Conservation (phyloP, 331 rosid species). For the Saraca asoca region DNA sequence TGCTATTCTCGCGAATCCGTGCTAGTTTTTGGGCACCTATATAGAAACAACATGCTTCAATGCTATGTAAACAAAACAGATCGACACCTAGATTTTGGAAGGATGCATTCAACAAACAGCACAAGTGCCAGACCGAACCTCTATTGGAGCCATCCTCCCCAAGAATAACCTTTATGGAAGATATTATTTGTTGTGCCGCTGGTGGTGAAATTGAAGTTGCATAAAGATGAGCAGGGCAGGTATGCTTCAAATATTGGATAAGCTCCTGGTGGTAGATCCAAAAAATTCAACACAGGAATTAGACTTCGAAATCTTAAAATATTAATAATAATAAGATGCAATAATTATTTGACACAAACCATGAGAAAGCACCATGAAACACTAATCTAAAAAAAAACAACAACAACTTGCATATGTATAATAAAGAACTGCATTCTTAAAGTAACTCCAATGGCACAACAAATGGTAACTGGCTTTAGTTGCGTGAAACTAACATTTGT, state of each 20-base stretch:
- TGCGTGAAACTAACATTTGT: no score
- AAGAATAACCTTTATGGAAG: constrained; percentile 71
- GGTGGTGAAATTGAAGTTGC: constrained; percentile 60
- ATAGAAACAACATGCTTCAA: constrained; percentile 15
- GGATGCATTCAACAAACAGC: no score
- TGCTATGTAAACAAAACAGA: neutral
- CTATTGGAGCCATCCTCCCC: constrained; percentile 93
- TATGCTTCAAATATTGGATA: constrained; percentile 54
- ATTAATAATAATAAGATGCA: no score
- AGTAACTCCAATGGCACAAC: no score
- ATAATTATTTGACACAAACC: no score
- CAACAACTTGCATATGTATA: no score
- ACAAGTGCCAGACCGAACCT: constrained; percentile 45
- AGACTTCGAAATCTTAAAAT: no score
- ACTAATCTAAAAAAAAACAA: no score
- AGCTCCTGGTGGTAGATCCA: constrained; percentile 49
- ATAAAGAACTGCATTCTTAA: no score
- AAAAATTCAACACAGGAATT: neutral
- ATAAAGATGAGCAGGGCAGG: constrained; percentile 53
- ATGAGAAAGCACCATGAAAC: no score
- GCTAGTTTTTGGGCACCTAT: constrained; percentile 89
- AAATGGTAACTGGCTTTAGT: no score
- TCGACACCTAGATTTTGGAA: neutral
- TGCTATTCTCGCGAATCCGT: constrained; percentile 81
- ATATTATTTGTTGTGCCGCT: constrained; percentile 63